Conservation (phyloP, 1,139 yeast genomes). For the Diutina ranongensis region DNA sequence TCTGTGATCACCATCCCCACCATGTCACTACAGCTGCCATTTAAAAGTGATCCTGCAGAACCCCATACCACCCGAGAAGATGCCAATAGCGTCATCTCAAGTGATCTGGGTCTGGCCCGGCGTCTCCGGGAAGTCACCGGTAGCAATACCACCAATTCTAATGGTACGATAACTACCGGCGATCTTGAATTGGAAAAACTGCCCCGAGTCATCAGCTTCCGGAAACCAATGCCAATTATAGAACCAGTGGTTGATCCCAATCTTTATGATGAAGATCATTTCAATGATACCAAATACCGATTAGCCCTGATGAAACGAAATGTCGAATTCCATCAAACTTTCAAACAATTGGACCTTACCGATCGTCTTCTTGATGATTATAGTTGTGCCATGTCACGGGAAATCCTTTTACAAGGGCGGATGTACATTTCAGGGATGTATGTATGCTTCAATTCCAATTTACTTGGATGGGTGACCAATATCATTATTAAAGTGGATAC, state of each 20-base stretch:
- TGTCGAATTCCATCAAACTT: slow-evolving; percentile 67
- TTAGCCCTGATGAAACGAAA: slow-evolving; percentile 65
- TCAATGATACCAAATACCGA: slow-evolving; percentile 24
- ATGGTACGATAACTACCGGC: slow-evolving; percentile 1
- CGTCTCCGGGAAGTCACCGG: slow-evolving; percentile 4
- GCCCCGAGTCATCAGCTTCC: slow-evolving; percentile 37
- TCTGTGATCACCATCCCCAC: too few species aligned
- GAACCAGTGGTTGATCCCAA: slow-evolving; percentile 20
- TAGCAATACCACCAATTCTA: neutral
- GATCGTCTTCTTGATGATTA: slow-evolving; percentile 77
- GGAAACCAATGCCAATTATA: slow-evolving; percentile 26
- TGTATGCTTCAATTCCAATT: slow-evolving; percentile 82
- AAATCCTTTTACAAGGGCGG: slow-evolving; percentile 85
- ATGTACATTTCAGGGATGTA: slow-evolving; percentile 72
- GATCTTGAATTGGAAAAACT: slow-evolving; percentile 12
- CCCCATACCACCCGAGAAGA: slow-evolving; percentile 50
- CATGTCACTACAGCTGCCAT: slow-evolving; percentile 22
- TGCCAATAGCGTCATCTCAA: slow-evolving; percentile 16
- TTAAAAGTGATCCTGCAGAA: slow-evolving; percentile 44
- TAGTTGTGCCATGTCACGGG: slow-evolving; percentile 82
- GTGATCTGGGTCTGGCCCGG: neutral
- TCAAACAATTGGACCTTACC: slow-evolving; percentile 53
- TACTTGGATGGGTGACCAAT: slow-evolving; percentile 88
- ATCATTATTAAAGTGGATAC: slow-evolving; percentile 64
- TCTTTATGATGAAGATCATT: slow-evolving; percentile 28